phyloP scores from a whole-genome alignment of 192 early-diverging fungal species.

The Entomortierella lignicola region DNA sequence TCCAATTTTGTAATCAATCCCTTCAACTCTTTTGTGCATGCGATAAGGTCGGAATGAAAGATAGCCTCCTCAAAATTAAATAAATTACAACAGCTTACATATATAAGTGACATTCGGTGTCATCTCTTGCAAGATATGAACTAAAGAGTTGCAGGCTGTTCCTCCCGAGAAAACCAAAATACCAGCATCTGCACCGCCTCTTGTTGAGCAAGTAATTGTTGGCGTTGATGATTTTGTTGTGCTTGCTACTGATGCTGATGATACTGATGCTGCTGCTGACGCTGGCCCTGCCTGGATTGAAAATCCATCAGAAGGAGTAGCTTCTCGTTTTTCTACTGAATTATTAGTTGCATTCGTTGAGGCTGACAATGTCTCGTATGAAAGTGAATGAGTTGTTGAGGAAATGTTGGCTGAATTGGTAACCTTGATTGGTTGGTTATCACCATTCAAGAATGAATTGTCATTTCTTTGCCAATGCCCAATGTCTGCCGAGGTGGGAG shows the following conservation, averaged over 20 bases:
- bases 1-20: too few species aligned
- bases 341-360: neutral
- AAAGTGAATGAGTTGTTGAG: neutral
- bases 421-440: slow-evolving; percentile 12
- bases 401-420: slow-evolving; percentile 6
- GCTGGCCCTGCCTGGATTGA: neutral
- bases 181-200: slow-evolving; percentile 48
- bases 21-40: neutral
- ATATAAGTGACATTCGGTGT: slow-evolving; percentile 75
- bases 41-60: neutral
- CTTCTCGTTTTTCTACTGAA: too few species aligned
- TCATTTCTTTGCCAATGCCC: neutral
- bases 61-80: neutral
- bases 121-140: slow-evolving; percentile 68
- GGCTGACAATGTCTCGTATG: neutral
- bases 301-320: neutral
- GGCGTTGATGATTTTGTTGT: neutral
- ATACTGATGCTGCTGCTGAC: slow-evolving; percentile 3
- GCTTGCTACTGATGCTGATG: neutral
- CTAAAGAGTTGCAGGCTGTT: slow-evolving; percentile 78
- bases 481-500: neutral
- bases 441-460: neutral
- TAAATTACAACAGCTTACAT: slow-evolving; percentile 30
- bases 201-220: neutral
- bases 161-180: slow-evolving; percentile 81